Conservation (phyloP, 139 green algal species). For the Chlorella sp. region DNA sequence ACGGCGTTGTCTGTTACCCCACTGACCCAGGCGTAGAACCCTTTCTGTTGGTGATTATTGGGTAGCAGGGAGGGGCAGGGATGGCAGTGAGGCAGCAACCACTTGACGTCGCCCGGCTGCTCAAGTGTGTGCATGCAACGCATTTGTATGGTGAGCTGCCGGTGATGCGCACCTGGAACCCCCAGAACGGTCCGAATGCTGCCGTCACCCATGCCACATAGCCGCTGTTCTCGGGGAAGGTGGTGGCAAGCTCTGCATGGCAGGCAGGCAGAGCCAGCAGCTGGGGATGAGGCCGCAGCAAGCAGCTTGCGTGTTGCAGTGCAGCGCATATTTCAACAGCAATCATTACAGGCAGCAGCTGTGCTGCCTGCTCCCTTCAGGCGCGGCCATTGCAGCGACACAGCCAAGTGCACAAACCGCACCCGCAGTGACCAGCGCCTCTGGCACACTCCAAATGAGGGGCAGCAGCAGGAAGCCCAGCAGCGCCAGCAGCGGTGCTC, state of each 20-base stretch:
- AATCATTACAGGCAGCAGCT: too few relatives aligned
- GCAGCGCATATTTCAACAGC: too few relatives aligned
- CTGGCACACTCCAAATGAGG: slow-evolving; percentile 89
- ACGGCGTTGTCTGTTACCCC: slow-evolving; percentile 96
- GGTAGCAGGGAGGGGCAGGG: background rate
- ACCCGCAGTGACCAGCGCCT: slow-evolving; percentile 90
- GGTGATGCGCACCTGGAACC: slow-evolving; percentile 76
- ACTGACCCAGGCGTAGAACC: slow-evolving; percentile 90
- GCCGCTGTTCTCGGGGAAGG: slow-evolving; percentile 96
- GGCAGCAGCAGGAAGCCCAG: slow-evolving; percentile 85
- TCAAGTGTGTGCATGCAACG: background rate
- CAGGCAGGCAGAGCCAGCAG: background rate
- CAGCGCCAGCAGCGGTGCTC: slow-evolving; percentile 83
- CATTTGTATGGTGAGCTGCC: background rate
- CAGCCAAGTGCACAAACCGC: slow-evolving; percentile 9
- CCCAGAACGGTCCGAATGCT: slow-evolving; percentile 97
- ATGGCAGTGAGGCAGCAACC: background rate
- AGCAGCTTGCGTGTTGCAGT: too few relatives aligned
- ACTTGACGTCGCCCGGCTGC: background rate
- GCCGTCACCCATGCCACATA: slow-evolving; percentile 95
- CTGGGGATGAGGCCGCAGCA: background rate
- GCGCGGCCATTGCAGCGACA: background rate
- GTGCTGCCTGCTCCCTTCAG: too few relatives aligned
- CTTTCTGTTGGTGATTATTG: slow-evolving; percentile 76
- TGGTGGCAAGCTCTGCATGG: slow-evolving; percentile 80